Conservation (phyloP, 2,329 filamentous ascomycete species). For the Calonectria hawksworthii region DNA sequence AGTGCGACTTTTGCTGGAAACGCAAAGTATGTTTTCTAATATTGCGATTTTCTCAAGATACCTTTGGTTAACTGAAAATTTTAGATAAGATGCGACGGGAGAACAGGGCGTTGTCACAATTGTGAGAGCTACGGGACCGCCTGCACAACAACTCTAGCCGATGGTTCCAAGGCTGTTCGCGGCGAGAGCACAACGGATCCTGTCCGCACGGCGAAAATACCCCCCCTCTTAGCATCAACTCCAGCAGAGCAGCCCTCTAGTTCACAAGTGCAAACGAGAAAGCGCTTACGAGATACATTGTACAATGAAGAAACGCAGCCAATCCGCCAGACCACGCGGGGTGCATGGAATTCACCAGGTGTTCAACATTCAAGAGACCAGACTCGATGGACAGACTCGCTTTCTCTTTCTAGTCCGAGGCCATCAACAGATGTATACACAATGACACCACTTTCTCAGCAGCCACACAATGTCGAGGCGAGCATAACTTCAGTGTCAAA, state of each 20-base stretch:
- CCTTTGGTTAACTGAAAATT: neutral
- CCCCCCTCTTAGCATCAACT: neutral
- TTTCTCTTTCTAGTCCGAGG: neutral
- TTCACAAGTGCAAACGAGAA: neutral
- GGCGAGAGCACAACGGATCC: neutral
- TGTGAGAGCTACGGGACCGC: neutral
- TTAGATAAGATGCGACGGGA: neutral
- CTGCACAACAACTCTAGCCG: neutral
- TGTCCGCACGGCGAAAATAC: neutral
- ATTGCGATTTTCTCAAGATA: too few relatives aligned
- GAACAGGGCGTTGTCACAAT: neutral
- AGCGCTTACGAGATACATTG: neutral
- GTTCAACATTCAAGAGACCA: neutral
- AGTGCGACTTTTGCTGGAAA: conserved; percentile 11
- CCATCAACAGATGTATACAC: neutral
- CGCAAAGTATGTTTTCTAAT: neutral
- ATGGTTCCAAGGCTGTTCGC: neutral
- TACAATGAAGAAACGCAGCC: neutral
- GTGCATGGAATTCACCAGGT: neutral
- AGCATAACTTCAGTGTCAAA: neutral
- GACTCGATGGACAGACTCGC: neutral
- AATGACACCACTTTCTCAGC: neutral
- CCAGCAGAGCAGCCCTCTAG: neutral
- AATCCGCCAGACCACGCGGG: neutral
- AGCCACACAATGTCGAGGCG: neutral